Conservation (phyloP, 2,329 filamentous ascomycete genomes). For the Penicillium hesseltinei region DNA sequence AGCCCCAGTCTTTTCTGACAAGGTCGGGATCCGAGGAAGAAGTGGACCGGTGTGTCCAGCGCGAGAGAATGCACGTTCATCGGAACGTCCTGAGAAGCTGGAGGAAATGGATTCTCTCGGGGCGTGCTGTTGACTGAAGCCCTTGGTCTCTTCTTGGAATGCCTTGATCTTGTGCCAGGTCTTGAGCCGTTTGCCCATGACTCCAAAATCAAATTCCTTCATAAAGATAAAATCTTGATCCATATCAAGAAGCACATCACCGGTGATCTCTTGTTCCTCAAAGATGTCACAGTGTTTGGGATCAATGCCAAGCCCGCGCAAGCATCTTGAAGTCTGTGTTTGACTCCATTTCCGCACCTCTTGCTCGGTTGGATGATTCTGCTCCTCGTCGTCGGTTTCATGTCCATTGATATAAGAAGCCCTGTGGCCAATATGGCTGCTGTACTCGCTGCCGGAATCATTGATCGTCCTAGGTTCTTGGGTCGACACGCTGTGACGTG, state of each 20-base stretch:
- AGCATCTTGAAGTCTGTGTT: constrained; percentile 80
- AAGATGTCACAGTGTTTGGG: constrained; percentile 91
- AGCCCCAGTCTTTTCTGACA: constrained; percentile 35
- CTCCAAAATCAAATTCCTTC: constrained; percentile 90
- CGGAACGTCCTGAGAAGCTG: constrained; percentile 43
- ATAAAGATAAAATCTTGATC: constrained; percentile 93
- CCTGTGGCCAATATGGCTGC: constrained; percentile 70
- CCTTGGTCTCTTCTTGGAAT: constrained; percentile 81
- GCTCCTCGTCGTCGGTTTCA: constrained; percentile 92
- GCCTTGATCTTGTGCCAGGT: constrained; percentile 96
- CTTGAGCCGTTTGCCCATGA: constrained; percentile 82
- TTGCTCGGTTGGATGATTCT: constrained; percentile 62
- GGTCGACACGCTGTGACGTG: constrained; percentile 52
- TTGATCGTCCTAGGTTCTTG: constrained; percentile 58
- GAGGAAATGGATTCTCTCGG: constrained; percentile 39
- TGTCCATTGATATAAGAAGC: constrained; percentile 91
- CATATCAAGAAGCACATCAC: constrained; percentile 90
- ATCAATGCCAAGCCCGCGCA: constrained; percentile 83
- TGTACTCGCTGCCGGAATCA: constrained; percentile 89
- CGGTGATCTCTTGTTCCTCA: constrained; percentile 90
- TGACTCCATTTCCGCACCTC: constrained; percentile 81
- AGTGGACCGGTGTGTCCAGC: constrained; percentile 39
- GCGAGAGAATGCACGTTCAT: constrained; percentile 48
- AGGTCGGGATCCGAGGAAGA: constrained; percentile 45
- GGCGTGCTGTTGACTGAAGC: constrained; percentile 47